A percentile compares a stretch with the other conserved stretches of the same genome.
These are phyloP conservation scores for Tirmania nivea DNA, from an alignment of 495 filamentous ascomycete species.

Conservation along the genomic window DNA sequence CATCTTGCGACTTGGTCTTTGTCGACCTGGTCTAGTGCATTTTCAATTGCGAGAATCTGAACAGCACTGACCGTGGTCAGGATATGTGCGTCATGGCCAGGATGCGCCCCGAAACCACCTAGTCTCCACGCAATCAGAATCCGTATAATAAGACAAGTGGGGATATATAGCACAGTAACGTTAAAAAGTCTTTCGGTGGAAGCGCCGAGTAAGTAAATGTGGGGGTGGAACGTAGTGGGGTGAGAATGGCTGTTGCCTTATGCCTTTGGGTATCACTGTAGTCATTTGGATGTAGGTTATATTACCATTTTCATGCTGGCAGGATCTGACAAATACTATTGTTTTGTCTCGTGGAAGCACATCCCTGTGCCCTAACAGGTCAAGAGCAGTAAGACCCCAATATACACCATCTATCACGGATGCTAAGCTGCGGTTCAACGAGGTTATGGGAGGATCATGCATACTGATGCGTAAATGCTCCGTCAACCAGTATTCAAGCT, in stretches of 20 bases:
- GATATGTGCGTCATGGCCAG: conserved; percentile 87
- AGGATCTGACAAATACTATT: conserved; percentile 79
- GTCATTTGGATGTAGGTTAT: too few species aligned
- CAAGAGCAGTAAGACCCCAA: conserved; percentile 79
- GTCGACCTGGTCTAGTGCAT: conserved; percentile 70
- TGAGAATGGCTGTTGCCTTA: too few species aligned
- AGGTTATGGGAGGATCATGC: background rate
- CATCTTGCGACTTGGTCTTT: conserved; percentile 10
- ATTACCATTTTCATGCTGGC: conserved; percentile 53
- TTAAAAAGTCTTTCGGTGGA: too few species aligned
- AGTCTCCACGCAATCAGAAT: background rate
- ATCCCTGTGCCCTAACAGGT: conserved; percentile 60
- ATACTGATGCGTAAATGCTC: conserved; percentile 61
- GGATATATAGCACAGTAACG: too few species aligned
- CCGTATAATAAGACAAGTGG: too few species aligned
- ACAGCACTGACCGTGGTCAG: conserved; percentile 83
- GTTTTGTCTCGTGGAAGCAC: conserved; percentile 61
- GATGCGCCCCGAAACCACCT: conserved; percentile 70
- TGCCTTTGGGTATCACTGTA: too few species aligned
- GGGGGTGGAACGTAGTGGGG: too few species aligned
- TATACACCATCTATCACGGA: conserved; percentile 41
- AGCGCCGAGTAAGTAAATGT: too few species aligned
- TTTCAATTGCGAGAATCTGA: conserved; percentile 65
- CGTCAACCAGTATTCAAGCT: conserved; percentile 91
- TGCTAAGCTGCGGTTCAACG: background rate